Evolutionary conservation across 371 early-diverging fungal genomes (phyloP).

Genomic region (Saksenaea vasiformis): DNA sequence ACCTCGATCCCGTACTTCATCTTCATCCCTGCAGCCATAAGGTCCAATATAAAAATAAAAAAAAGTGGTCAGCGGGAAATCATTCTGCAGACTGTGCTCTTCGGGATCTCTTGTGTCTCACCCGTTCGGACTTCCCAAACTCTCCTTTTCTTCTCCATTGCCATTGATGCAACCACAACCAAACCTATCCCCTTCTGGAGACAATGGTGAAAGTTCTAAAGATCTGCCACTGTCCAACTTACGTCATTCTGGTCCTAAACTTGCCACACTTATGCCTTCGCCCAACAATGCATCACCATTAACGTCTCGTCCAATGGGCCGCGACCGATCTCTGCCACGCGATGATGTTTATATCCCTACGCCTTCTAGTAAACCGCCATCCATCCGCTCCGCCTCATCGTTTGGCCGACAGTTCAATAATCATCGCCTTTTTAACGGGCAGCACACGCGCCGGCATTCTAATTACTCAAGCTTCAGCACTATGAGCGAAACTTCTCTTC

Average conservation of each 20-base stretch:
- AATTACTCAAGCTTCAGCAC: slow-evolving; percentile 61
- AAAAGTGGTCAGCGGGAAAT: neutral
- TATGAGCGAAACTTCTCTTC: slow-evolving; percentile 62
- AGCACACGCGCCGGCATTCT: slow-evolving; percentile 52
- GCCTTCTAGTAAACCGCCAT: slow-evolving; percentile 35
- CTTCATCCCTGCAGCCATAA: neutral
- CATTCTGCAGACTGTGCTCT: neutral
- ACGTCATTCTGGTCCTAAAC: neutral
- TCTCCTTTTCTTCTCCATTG: neutral
- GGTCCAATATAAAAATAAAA: neutral
- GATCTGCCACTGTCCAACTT: neutral
- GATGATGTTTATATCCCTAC: slow-evolving; percentile 25
- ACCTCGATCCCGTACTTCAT: neutral
- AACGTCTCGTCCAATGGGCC: slow-evolving; percentile 20
- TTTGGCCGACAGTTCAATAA: slow-evolving; percentile 31
- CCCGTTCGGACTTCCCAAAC: neutral
- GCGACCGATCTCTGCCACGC: slow-evolving; percentile 41
- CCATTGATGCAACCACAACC: neutral
- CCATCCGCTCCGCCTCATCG: slow-evolving; percentile 46
- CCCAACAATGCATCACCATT: neutral
- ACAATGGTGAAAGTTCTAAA: neutral
- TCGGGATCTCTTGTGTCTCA: neutral
- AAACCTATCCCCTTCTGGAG: neutral
- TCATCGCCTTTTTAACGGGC: slow-evolving; percentile 26
- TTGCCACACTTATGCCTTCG: neutral